Conservation (phyloP, 768 basidiomycete species). For the Chiua virens region DNA sequence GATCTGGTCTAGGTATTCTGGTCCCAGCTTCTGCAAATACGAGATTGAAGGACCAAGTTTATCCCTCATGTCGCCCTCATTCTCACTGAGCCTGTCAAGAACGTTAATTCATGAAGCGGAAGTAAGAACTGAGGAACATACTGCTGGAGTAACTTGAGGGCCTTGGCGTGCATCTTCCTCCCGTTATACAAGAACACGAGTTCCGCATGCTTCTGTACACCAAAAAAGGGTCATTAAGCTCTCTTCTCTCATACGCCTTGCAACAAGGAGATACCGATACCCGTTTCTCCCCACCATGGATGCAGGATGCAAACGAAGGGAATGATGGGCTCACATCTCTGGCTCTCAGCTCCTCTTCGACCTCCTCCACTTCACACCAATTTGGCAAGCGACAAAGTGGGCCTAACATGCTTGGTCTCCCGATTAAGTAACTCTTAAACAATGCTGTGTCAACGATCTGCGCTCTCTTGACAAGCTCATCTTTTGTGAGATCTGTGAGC, state of each 20-base stretch:
- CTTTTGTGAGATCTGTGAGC: slow-evolving; percentile 69
- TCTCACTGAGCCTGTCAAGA: slow-evolving; percentile 66
- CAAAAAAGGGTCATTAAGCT: neutral
- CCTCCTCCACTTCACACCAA: slow-evolving; percentile 96
- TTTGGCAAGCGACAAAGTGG: slow-evolving; percentile 88
- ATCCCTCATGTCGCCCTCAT: slow-evolving; percentile 74
- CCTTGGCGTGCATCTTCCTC: slow-evolving; percentile 93
- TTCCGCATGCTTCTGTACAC: slow-evolving; percentile 80
- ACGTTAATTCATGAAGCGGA: neutral
- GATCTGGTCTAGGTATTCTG: slow-evolving; percentile 77
- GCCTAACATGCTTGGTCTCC: slow-evolving; percentile 77
- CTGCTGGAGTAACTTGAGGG: slow-evolving; percentile 82
- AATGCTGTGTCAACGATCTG: slow-evolving; percentile 95
- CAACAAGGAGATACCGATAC: too few relatives aligned
- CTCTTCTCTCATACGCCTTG: too few relatives aligned
- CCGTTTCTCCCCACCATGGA: too few relatives aligned
- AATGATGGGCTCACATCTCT: slow-evolving; percentile 56
- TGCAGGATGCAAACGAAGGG: neutral
- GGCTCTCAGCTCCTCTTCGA: slow-evolving; percentile 81
- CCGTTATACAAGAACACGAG: slow-evolving; percentile 90
- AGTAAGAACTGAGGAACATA: slow-evolving; percentile 38
- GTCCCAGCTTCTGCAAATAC: slow-evolving; percentile 89
- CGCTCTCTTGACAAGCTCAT: slow-evolving; percentile 83
- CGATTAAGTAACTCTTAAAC: slow-evolving; percentile 88
- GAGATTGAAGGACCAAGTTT: slow-evolving; percentile 81